Conservation (phyloP, 2,329 filamentous ascomycete species). For the Verticillium dahliae region DNA sequence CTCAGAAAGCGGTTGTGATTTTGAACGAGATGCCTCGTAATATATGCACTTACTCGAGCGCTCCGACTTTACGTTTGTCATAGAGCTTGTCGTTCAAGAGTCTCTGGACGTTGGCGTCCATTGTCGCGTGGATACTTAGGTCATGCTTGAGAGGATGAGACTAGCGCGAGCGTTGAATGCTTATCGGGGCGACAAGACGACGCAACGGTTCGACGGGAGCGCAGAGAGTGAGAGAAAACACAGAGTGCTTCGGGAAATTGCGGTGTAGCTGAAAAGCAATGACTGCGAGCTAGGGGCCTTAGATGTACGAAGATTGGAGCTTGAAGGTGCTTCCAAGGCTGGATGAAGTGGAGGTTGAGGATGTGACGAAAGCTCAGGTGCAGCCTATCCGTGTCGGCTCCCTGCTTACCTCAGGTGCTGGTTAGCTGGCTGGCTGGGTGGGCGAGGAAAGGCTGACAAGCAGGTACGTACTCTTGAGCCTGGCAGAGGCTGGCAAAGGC, state of each 20-base stretch:
- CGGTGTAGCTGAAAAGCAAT: neutral
- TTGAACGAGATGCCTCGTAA: neutral
- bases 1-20: neutral
- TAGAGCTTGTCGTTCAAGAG: constrained; percentile 97
- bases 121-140: constrained; percentile 25
- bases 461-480: neutral
- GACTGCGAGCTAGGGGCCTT: neutral
- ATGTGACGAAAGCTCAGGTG: neutral
- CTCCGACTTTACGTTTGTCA: constrained; percentile 93
- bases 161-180: neutral
- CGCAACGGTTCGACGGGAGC: neutral
- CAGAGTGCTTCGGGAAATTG: neutral
- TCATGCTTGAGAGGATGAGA: neutral
- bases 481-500: neutral
- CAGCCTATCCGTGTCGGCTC: neutral
- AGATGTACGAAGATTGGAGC: neutral
- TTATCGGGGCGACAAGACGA: neutral
- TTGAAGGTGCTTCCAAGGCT: neutral
- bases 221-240: neutral
- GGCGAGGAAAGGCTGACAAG: neutral
- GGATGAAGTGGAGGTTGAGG: neutral
- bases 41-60: constrained; percentile 69
- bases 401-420: neutral
- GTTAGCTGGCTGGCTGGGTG: neutral
- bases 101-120: constrained; percentile 87